A percentile compares a stretch with the other conserved stretches of the same genome.
Evolutionary conservation across 164 flowering plant genomes (phyloP).

Genomic region (Chimonanthus salicifolius): DNA sequence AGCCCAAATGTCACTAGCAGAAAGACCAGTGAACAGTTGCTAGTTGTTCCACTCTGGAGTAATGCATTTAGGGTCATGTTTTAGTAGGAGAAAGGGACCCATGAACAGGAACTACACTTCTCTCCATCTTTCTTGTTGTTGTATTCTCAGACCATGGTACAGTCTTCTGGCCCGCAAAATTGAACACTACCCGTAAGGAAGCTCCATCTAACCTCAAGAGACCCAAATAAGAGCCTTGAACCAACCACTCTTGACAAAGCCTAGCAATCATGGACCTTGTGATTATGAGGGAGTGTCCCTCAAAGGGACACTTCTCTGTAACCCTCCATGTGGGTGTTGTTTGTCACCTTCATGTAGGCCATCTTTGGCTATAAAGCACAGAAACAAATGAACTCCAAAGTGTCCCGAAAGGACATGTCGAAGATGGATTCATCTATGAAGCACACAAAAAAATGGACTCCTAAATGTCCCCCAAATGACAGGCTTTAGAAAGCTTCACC

Average conservation of each 20-base stretch:
- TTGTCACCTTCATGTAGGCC: not conserved
- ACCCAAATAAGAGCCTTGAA: not conserved
- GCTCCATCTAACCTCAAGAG: not conserved
- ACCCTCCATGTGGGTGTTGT: not conserved
- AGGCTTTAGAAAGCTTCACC: not conserved
- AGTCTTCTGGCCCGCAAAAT: not conserved
- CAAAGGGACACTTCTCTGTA: not conserved
- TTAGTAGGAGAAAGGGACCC: not conserved
- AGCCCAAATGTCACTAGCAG: too few species aligned
- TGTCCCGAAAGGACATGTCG: too few species aligned
- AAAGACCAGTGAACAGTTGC: not conserved
- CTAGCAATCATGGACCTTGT: not conserved
- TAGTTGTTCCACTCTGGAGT: not conserved
- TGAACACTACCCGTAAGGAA: not conserved
- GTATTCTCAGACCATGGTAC: not conserved
- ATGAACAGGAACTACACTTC: not conserved
- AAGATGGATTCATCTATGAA: not conserved
- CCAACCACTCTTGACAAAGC: not conserved
- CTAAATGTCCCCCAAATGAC: too few species aligned
- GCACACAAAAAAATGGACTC: not conserved
- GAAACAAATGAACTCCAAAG: not conserved
- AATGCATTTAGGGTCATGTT: not conserved
- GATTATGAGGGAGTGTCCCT: not conserved
- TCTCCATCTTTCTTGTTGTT: constrained; percentile 2
- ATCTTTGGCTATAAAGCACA: not conserved